A percentile compares a stretch with the other conserved stretches of the same genome.
phyloP scores from a whole-genome alignment of 2,329 filamentous ascomycete species.

The Chaetomiaceae sp. region DNA sequence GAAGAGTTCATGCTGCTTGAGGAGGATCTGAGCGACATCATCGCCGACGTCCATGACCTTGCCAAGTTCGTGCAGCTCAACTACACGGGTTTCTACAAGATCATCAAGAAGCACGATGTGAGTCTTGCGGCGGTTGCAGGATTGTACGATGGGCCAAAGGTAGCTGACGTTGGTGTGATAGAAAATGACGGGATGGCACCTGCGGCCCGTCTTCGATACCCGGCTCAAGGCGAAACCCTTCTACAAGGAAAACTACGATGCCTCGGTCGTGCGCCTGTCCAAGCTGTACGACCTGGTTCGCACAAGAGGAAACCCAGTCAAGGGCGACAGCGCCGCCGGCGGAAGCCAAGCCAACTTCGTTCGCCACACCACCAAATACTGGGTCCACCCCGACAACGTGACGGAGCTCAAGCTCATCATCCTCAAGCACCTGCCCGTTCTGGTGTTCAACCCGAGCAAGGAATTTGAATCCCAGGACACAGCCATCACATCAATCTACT shows the following conservation, averaged over 20 bases:
- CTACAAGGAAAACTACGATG: constrained; percentile 98
- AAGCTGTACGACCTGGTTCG: constrained; percentile 92
- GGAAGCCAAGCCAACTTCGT: constrained; percentile 93
- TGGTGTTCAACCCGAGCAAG: constrained; percentile 96
- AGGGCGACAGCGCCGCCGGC: constrained; percentile 86
- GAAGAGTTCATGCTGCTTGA: constrained; percentile 93
- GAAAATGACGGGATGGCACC: constrained; percentile 92
- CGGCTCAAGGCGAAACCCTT: constrained; percentile 94
- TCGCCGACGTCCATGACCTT: constrained; percentile 95
- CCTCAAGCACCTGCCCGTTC: constrained; percentile 90
- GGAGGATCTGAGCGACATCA: constrained; percentile 93
- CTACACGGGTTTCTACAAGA: constrained; percentile 99
- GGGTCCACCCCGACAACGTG: constrained; percentile 98
- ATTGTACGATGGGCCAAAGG: no score
- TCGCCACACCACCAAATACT: constrained; percentile 97
- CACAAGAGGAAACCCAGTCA: constrained; percentile 85
- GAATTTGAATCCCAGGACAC: constrained; percentile 88
- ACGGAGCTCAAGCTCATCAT: constrained; percentile 98
- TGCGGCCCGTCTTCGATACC: constrained; percentile 93
- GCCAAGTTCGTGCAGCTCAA: constrained; percentile 98
- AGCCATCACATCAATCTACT: constrained; percentile 98
- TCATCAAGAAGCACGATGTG: constrained; percentile 99
- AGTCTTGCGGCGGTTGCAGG: constrained; percentile 33
- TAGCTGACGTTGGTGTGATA: no score
- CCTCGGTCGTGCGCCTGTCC: constrained; percentile 89